Conservation (phyloP, 176 grass and related monocot genomes). For the Rhynchospora tenuis region DNA sequence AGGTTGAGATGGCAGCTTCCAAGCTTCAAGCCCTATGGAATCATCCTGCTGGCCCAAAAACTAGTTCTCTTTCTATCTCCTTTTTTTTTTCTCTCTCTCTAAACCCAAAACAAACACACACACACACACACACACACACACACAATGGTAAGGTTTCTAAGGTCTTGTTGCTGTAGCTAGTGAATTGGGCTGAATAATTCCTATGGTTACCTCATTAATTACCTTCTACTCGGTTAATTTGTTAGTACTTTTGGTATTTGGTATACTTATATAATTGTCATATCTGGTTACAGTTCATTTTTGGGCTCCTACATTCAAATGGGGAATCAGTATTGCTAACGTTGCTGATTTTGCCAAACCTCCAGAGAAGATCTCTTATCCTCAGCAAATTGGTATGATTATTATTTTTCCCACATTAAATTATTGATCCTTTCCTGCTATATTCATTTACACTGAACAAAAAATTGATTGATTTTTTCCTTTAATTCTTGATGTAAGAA, state of each 20-base stretch:
- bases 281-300: constrained; percentile 65
- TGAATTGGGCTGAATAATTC: no score
- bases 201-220: no score
- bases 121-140: neutral
- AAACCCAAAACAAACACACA: neutral
- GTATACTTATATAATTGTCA: neutral
- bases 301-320: constrained; percentile 94
- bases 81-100: neutral
- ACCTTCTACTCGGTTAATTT: neutral
- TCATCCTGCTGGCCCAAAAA: constrained; percentile 92
- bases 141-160: no score
- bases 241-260: neutral
- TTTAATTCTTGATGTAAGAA: no score
- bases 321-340: constrained; percentile 93
- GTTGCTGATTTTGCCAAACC: constrained; percentile 85
- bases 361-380: constrained; percentile 89
- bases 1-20: constrained; percentile 48
- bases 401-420: neutral
- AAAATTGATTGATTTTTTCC: no score
- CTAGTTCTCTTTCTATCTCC: constrained; percentile 40
- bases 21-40: constrained; percentile 91
- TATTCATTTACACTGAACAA: neutral
- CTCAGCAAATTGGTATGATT: constrained; percentile 80
- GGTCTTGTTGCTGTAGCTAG: no score
- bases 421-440: neutral